Percentiles rank a stretch among this genome's conserved stretches.
phyloP scores from a whole-genome alignment of 148 eudicot species.

The Limonium bicolor region DNA sequence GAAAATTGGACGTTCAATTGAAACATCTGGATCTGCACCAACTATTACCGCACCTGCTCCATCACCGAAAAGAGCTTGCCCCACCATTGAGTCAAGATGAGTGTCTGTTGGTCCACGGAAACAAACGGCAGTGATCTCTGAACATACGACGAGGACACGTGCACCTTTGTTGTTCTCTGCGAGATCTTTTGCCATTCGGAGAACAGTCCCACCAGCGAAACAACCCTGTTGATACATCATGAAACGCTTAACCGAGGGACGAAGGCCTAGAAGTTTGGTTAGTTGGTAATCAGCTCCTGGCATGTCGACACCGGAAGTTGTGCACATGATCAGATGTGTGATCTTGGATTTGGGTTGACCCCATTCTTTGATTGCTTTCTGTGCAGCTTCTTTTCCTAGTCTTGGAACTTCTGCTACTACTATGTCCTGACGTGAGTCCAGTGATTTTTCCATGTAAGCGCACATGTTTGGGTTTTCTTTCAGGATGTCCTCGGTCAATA shows the following conservation, averaged over 20 bases:
- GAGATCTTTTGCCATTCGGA: conserved; percentile 2
- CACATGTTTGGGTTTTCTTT: conserved; percentile 2
- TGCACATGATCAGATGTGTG: conserved; percentile 5
- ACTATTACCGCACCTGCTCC: background rate
- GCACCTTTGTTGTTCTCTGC: conserved; percentile 2
- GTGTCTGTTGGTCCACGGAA: conserved; percentile 3
- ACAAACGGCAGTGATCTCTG: conserved; percentile 1
- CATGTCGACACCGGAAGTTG: conserved; percentile 5
- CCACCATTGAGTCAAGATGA: conserved; percentile 2
- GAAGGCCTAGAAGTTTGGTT: conserved; percentile 2
- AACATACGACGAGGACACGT: conserved; percentile 1
- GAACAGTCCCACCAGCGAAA: background rate
- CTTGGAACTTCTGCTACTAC: background rate
- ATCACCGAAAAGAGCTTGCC: conserved; percentile 1
- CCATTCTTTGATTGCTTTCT: conserved; percentile 7
- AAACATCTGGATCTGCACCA: background rate
- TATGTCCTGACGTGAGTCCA: conserved; percentile 1
- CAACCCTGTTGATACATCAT: background rate
- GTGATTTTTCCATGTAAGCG: background rate
- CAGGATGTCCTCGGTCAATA: background rate
- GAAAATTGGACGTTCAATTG: background rate
- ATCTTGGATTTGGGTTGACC: conserved; percentile 7
- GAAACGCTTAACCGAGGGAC: conserved; percentile 3
- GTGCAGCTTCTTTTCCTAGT: conserved; percentile 3
- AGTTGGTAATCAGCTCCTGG: conserved; percentile 2